phyloP scores from a whole-genome alignment of 2,329 filamentous ascomycete genomes.

The Talaromyces verruculosus region DNA sequence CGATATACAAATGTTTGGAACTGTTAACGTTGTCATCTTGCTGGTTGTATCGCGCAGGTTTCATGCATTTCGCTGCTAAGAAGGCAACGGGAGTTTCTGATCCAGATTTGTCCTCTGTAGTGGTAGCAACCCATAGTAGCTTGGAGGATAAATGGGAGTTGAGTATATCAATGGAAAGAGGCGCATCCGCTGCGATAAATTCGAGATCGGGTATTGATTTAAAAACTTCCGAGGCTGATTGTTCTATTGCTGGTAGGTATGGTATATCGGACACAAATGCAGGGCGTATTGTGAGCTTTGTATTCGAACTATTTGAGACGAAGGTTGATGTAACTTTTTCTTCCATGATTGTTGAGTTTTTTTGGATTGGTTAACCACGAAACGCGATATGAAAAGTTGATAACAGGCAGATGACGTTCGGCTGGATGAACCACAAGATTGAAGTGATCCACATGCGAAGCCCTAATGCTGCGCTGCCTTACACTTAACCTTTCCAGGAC shows the following conservation, averaged over 20 bases:
- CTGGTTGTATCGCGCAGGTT: not conserved
- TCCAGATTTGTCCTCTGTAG: not conserved
- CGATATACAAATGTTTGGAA: constrained; percentile 16
- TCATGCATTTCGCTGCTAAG: constrained; percentile 10
- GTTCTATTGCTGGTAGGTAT: constrained; percentile 15
- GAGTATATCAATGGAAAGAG: constrained; percentile 6
- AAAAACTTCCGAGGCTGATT: constrained; percentile 15
- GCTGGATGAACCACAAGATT: not conserved
- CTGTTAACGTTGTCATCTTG: not conserved
- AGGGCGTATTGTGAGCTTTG: not conserved
- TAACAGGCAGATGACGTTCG: not conserved
- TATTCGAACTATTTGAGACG: too few relatives aligned
- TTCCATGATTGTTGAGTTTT: not conserved
- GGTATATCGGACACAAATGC: constrained; percentile 4
- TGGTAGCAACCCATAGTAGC: constrained; percentile 15
- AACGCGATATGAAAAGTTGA: not conserved
- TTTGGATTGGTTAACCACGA: not conserved
- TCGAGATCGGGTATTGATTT: constrained; percentile 12
- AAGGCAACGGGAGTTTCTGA: constrained; percentile 8
- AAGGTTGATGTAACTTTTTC: not conserved
- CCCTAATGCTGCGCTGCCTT: too few relatives aligned
- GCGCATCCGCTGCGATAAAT: constrained; percentile 13
- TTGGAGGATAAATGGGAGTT: not conserved
- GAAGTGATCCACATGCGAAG: not conserved
- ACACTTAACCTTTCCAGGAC: not conserved